These are phyloP conservation scores for Boletus subcaerulescens DNA, from an alignment of 768 basidiomycete species.

Conservation along the genomic window DNA sequence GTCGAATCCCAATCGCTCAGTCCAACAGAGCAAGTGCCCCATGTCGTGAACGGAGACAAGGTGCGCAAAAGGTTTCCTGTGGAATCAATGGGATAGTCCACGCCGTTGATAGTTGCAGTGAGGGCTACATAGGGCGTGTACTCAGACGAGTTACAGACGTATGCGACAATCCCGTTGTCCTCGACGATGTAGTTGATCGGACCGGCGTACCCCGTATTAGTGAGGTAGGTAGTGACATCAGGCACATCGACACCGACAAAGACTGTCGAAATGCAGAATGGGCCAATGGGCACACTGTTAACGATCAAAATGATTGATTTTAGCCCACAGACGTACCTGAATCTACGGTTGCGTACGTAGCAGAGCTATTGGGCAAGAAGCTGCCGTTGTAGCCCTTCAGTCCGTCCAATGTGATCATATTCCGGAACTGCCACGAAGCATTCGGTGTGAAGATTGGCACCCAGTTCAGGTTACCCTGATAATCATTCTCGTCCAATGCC, in stretches of 20 bases:
- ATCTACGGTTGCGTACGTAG: constrained; percentile 4
- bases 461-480: constrained; percentile 21
- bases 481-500: constrained; percentile 20
- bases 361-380: constrained; percentile 8
- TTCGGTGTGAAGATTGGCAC: constrained; percentile 18
- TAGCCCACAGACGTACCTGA: constrained; percentile 5
- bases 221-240: constrained; percentile 4
- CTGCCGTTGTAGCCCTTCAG: constrained; percentile 19
- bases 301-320: neutral
- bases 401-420: constrained; percentile 12
- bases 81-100: constrained; percentile 26
- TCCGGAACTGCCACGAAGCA: constrained; percentile 2
- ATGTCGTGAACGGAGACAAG: neutral
- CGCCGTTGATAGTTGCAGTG: constrained; percentile 22
- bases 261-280: constrained; percentile 2
- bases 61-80: constrained; percentile 15
- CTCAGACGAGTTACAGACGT: constrained; percentile 19
- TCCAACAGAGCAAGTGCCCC: constrained; percentile 15
- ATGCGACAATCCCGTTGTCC: constrained; percentile 6
- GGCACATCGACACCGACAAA: constrained; percentile 6
- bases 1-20: neutral
- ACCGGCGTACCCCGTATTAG: constrained; percentile 9
- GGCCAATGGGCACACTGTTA: neutral
- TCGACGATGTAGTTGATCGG: constrained; percentile 13
- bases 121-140: constrained; percentile 17